A percentile compares a stretch with the other conserved stretches of the same genome.
These are phyloP conservation scores for Arbutus unedo DNA, from an alignment of 148 eudicot species.

Conservation along the genomic window DNA sequence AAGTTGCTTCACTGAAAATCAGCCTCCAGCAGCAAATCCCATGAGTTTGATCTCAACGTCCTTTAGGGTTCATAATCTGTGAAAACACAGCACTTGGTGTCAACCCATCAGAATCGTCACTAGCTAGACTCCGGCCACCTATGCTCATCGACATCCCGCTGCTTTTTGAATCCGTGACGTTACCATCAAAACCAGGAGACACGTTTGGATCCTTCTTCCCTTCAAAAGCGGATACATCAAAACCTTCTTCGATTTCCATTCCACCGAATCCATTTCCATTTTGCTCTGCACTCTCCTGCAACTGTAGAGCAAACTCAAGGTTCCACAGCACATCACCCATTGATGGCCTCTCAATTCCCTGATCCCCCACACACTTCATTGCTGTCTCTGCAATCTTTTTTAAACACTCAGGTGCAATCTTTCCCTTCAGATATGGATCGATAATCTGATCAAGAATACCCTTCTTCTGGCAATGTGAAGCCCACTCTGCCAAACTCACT, in stretches of 20 bases:
- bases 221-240: slow-evolving; percentile 33
- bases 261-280: slow-evolving; percentile 55
- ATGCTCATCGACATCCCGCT: slow-evolving; percentile 74
- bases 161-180: slow-evolving; percentile 69
- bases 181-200: slow-evolving; percentile 48
- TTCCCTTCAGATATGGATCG: slow-evolving; percentile 81
- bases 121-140: slow-evolving; percentile 80
- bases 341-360: slow-evolving; percentile 85
- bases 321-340: slow-evolving; percentile 99
- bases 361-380: slow-evolving; percentile 81
- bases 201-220: slow-evolving; percentile 60
- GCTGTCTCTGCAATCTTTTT: slow-evolving; percentile 91
- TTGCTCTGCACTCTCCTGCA: slow-evolving; percentile 94
- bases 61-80: slow-evolving; percentile 92
- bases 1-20: slow-evolving; percentile 22
- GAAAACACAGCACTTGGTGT: slow-evolving; percentile 94
- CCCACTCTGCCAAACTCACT: slow-evolving; percentile 96
- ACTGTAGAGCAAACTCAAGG: slow-evolving; percentile 88
- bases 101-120: slow-evolving; percentile 87
- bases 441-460: slow-evolving; percentile 78
- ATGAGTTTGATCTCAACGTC: slow-evolving; percentile 47
- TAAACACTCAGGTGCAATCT: slow-evolving; percentile 92
- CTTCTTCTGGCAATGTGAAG: slow-evolving; percentile 72
- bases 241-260: slow-evolving; percentile 42
- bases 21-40: not conserved